Base-by-base conservation (phyloP, 148 eudicot genomes). In the Diospyros kaki region DNA sequence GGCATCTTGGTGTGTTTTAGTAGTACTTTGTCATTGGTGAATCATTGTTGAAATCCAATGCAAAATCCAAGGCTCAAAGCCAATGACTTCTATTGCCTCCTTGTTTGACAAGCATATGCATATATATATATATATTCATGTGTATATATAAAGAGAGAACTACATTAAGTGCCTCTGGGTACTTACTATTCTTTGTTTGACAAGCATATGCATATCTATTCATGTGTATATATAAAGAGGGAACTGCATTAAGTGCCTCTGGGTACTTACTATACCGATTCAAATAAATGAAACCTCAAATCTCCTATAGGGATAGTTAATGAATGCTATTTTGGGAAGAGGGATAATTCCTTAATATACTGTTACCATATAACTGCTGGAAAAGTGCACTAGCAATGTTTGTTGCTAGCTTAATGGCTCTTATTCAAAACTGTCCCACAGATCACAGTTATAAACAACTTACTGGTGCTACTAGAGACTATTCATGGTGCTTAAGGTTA, bases 311-410 rank as follows among this genome's bases (percentile, higher is more conserved):
- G 45, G 45, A 41, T 69, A 12, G 42, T 52, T 50, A 53, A 53
- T 2, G 72, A 69, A 40, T 45, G 56, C 45, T 38, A 69, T 10
- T 12, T 69, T 69, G 38, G 41, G n/a, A 51, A 68, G 72, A 54
- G 18, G 28, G 68, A 9, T 12, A 65, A 43, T 4, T 9, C 3
- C 42, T 43, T 40, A 9, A 65, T 6, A 65, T 18, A 28, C 28
- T 65, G 15, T 5, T 50, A 48, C 42, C 2, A 39, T 63, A 63
- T 53, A 9, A 14, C 9, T 53, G 56, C 56, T 53, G 5, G 56
- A 53, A 11, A 53, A 53, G 15, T 53, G 9, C 56, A 53, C 56
- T 53, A 9, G 56, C 9, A 53, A 14, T 14, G 12, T 3, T 53
- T 53, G 13, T 6, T 53, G 12, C 56, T 53, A 53, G 56, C 10